Evolutionary conservation across 768 basidiomycete genomes (phyloP).

Genomic region (Suillus tomentosus): DNA sequence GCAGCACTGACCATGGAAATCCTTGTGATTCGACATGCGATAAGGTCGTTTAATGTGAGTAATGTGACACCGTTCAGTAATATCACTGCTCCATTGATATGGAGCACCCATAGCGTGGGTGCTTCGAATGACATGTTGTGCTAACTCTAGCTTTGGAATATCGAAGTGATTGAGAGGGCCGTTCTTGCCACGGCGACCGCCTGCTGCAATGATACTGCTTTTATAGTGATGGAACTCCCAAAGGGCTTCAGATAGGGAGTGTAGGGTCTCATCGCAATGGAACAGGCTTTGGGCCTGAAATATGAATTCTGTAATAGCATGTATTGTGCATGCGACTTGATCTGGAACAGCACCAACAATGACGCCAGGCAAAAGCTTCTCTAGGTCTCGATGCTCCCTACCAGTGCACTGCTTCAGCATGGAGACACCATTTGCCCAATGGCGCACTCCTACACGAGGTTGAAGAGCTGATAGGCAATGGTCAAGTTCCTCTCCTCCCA

Average conservation of each 20-base stretch:
- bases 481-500: too few species aligned
- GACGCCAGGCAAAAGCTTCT: too few species aligned
- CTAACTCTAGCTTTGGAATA: not conserved
- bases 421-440: too few species aligned
- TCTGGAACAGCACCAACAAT: too few species aligned
- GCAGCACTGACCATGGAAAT: conserved; percentile 15
- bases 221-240: too few species aligned
- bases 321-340: too few species aligned
- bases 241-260: conserved; percentile 16
- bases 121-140: conserved; percentile 19
- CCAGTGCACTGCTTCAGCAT: too few species aligned
- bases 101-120: conserved; percentile 32
- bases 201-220: conserved; percentile 3
- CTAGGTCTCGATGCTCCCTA: too few species aligned
- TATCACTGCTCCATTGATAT: conserved; percentile 17
- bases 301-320: too few species aligned
- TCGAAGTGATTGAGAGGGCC: conserved; percentile 12
- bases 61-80: conserved; percentile 18
- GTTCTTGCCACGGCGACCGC: conserved; percentile 15
- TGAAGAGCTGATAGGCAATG: too few species aligned
- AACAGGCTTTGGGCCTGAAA: not conserved
- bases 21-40: not conserved
- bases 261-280: not conserved
- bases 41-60: conserved; percentile 13
- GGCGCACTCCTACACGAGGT: too few species aligned